Conservation (phyloP, 305 asterid species). For the Galium porrigens region DNA sequence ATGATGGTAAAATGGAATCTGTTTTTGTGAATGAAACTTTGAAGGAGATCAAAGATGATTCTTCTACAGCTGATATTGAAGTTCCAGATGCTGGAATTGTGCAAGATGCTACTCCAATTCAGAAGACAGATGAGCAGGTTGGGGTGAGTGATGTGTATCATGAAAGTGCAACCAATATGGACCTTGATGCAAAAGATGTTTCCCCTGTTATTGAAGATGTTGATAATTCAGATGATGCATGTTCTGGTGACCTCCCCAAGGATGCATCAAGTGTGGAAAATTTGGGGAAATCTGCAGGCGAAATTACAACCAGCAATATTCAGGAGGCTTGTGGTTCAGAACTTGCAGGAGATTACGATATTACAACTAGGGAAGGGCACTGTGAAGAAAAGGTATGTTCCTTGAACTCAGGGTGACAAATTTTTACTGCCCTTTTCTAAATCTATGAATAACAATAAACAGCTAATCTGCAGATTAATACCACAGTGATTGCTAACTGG, state of each 20-base stretch:
- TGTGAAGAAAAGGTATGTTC: constrained; percentile 22
- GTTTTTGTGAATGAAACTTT: constrained; percentile 26
- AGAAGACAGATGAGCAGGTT: constrained; percentile 27
- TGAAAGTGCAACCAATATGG: constrained; percentile 25
- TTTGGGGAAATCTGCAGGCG: constrained; percentile 30
- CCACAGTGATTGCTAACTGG: constrained; percentile 18
- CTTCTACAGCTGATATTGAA: constrained; percentile 23
- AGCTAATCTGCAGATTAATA: constrained; percentile 22
- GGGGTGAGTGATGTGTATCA: constrained; percentile 21
- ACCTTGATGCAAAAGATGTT: constrained; percentile 18
- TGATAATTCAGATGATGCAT: constrained; percentile 24
- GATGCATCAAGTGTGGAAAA: constrained; percentile 27
- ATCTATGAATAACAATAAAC: constrained; percentile 24
- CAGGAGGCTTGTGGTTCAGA: constrained; percentile 24
- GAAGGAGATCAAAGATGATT: constrained; percentile 26
- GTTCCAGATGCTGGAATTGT: constrained; percentile 21
- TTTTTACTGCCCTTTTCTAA: constrained; percentile 19
- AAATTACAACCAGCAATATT: constrained; percentile 17
- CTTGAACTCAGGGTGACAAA: constrained; percentile 26
- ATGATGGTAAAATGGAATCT: constrained; percentile 26
- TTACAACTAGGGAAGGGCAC: constrained; percentile 24
- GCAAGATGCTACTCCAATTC: constrained; percentile 24
- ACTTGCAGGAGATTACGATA: constrained; percentile 21
- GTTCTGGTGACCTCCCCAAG: constrained; percentile 19
- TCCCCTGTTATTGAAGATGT: constrained; percentile 18